Evolutionary conservation across 306 rosid species (phyloP), one percentile per base, ranked within the genome.

Genomic region (Malus asiatica): DNA sequence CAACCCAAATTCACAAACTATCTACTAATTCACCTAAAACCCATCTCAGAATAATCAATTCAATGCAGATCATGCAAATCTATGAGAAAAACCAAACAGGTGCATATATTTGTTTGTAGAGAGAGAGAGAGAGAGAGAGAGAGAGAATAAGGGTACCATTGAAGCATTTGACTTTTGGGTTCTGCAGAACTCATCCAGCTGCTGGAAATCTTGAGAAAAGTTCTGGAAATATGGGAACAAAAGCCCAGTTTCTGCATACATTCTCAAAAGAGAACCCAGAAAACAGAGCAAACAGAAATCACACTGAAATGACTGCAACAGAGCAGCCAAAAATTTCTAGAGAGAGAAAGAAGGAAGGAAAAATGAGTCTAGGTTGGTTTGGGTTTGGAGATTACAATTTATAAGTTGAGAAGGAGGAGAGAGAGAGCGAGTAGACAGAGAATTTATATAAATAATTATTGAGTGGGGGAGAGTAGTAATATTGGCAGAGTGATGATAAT

Each of bases 201-300:
- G 93, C 59, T 89, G 99, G 84, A 88, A 88, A 55, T 88, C 96
- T 76, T 84, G 90, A 77, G 92, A 89, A 85, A 81, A 83, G 72
- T 84, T 85, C 79, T 88, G 92, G 72, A 86, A 83, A 52, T 81
- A 90, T 42, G 97, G 92, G 74, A 86, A 83, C 87, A 94, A 60
- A 78, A 92, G 84, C 38, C 83, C 92, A 46, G 90, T 77, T 42
- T 92, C 96, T 27, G 93, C 91, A 89, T 89, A 94, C 98, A 94
- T 94, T 93, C 68, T 68, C 66, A 61, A 14, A 8, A 15, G 4
- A 27, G 30, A 61, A 61, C 66, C 30, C 35, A 27, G 66, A 12
- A 69, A 75, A 66, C 68, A 77, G 78, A 75, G 61, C 8, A 44
- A 40, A 69, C 61, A 66, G 80, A 74, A 72, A 57, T 46, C 22